Evolutionary conservation across 192 early-diverging fungal species (phyloP).

Genomic region (Backusella westeae): DNA sequence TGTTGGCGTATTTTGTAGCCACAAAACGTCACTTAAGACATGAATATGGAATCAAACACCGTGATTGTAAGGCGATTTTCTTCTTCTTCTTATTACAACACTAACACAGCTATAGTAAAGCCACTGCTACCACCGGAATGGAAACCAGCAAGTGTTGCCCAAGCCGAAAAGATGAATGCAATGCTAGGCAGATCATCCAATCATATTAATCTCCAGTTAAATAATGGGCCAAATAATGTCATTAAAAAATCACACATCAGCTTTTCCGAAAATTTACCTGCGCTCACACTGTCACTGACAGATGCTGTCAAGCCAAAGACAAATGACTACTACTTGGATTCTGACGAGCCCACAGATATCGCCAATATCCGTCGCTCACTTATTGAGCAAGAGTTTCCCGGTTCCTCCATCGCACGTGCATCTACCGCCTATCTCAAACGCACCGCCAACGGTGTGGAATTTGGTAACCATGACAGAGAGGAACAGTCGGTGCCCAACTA

Average conservation of each 20-base stretch:
- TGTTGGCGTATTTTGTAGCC: conserved; percentile 54
- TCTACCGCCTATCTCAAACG: conserved; percentile 3
- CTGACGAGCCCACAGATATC: conserved; percentile 23
- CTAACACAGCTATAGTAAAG: too few relatives aligned
- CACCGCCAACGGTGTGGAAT: background rate
- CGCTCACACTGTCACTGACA: background rate
- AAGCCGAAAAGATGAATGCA: background rate
- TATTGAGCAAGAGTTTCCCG: conserved; percentile 17
- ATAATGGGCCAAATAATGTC: background rate
- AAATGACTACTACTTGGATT: background rate
- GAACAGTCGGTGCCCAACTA: background rate
- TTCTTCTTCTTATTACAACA: background rate
- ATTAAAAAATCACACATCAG: background rate
- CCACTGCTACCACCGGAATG: background rate
- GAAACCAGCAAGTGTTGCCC: background rate
- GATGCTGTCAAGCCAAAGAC: conserved; percentile 14
- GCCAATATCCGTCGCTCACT: conserved; percentile 13
- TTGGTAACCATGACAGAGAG: background rate
- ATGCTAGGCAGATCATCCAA: background rate
- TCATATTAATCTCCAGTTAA: background rate
- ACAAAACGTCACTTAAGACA: conserved; percentile 62
- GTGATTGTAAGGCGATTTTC: conserved; percentile 37
- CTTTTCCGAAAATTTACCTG: background rate
- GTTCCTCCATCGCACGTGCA: background rate
- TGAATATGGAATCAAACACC: conserved; percentile 57